phyloP scores from a whole-genome alignment of 306 rosid genomes.

The cucumber (Cucumis sativus) region Cucumber_9930_V3 NC_026660.2:20274501-20275000 shows the following conservation, averaged over 20 bases:
- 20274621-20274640: constrained; percentile 22
- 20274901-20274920: background rate
- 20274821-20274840: constrained; percentile 94
- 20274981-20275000: background rate
- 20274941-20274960: too few species aligned
- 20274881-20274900: background rate
- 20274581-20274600: background rate
- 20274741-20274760: constrained; percentile 74
- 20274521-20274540: background rate
- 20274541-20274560: background rate
- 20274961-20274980: too few species aligned
- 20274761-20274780: constrained; percentile 80
- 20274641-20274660: constrained; percentile 90
- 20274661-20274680: constrained; percentile 94
- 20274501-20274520: background rate
- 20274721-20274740: constrained; percentile 95
- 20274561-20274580: background rate
- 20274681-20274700: constrained; percentile 81
- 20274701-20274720: constrained; percentile 83
- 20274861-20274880: background rate
- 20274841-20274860: constrained; percentile 89
- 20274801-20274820: constrained; percentile 82
- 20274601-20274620: constrained; percentile 6
- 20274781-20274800: constrained; percentile 78
- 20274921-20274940: background rate